These are phyloP conservation scores for Aquilaria yunnanensis DNA, from an alignment of 345 rosid species.

Conservation along the genomic window DNA sequence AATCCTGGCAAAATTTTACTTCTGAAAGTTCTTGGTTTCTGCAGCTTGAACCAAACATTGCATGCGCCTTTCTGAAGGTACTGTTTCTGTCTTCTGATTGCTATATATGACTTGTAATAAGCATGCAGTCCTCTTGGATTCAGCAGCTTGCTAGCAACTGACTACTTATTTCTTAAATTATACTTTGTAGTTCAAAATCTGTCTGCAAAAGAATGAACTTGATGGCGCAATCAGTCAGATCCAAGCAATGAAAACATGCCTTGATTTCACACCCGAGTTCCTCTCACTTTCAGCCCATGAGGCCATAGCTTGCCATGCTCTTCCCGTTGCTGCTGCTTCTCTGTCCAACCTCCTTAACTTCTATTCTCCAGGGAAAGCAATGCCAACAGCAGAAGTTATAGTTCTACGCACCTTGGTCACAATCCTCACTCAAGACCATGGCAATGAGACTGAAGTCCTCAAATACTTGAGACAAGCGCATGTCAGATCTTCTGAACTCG, in stretches of 20 bases:
- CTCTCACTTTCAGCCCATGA: constrained; percentile 91
- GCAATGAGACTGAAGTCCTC: constrained; percentile 54
- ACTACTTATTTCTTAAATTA: constrained; percentile 13
- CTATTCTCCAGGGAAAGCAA: constrained; percentile 49
- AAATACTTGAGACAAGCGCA: constrained; percentile 49
- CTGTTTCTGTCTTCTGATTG: constrained; percentile 15
- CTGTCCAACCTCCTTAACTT: constrained; percentile 68
- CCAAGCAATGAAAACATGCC: constrained; percentile 61
- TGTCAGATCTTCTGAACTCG: constrained; percentile 57
- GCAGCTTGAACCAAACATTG: constrained; percentile 87
- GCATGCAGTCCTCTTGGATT: neutral
- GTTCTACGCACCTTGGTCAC: constrained; percentile 81
- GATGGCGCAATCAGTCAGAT: constrained; percentile 64
- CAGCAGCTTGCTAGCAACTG: constrained; percentile 7
- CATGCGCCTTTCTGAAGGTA: constrained; percentile 93
- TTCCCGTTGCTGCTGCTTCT: constrained; percentile 68
- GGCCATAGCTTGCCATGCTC: constrained; percentile 83
- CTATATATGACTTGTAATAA: neutral
- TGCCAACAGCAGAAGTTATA: constrained; percentile 67
- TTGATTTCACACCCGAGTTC: constrained; percentile 80
- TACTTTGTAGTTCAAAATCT: constrained; percentile 77
- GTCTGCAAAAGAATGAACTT: constrained; percentile 53
- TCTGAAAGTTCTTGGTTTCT: constrained; percentile 20
- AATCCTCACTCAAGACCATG: constrained; percentile 51
- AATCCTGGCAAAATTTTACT: constrained; percentile 7